Percentiles rank a stretch among this genome's conserved stretches.
These are phyloP conservation scores for Alternaria tenuissima DNA, from an alignment of 2,329 filamentous ascomycete genomes.

Conservation along the genomic window DNA sequence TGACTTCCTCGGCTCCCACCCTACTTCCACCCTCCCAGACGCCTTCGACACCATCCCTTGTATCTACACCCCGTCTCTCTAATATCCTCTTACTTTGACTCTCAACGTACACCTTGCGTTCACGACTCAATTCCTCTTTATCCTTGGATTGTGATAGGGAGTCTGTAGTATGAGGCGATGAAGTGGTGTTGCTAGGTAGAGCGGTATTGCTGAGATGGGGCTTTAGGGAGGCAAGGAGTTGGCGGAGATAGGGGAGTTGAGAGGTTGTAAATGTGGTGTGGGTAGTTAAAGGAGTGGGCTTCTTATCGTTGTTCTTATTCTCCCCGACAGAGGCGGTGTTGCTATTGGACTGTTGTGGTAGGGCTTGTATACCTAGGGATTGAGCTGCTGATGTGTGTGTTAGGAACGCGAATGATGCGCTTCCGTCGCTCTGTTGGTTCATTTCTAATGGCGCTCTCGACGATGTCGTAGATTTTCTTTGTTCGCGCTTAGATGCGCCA, in stretches of 20 bases:
- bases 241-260: conserved; percentile 80
- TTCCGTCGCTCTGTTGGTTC: background rate
- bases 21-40: conserved; percentile 33
- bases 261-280: conserved; percentile 81
- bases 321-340: conserved; percentile 22
- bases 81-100: conserved; percentile 78
- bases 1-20: conserved; percentile 39
- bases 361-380: conserved; percentile 54
- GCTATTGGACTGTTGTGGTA: conserved; percentile 32
- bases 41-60: conserved; percentile 46
- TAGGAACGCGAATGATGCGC: conserved; percentile 63
- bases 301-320: conserved; percentile 18
- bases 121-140: conserved; percentile 63
- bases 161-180: conserved; percentile 9
- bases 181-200: conserved; percentile 26
- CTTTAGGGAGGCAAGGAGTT: conserved; percentile 72
- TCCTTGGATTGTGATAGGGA: conserved; percentile 29
- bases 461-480: conserved; percentile 29
- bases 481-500: conserved; percentile 26
- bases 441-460: conserved; percentile 6
- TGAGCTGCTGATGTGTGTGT: conserved; percentile 59
- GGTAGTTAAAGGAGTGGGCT: conserved; percentile 65
- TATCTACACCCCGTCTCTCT: conserved; percentile 74
- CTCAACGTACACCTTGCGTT: conserved; percentile 85
- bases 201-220: conserved; percentile 65